Conservation (phyloP, 1,284 basidiomycete species). For the Termitomyces sp. region DNA sequence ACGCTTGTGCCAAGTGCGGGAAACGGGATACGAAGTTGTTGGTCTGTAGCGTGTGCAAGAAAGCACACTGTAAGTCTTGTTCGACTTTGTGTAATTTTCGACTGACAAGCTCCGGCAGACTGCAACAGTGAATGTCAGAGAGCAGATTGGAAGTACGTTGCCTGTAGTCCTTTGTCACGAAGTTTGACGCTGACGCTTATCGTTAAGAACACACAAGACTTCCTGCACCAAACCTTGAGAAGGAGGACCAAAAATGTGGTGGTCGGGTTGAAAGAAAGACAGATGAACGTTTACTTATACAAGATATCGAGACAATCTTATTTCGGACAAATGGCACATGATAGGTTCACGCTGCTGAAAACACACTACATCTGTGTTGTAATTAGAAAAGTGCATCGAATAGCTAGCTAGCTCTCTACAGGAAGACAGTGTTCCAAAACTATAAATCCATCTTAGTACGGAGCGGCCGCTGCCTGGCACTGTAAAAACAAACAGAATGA, state of each 20-base stretch:
- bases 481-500: constrained; percentile 23
- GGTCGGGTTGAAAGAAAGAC: not conserved
- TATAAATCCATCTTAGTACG: constrained; percentile 36
- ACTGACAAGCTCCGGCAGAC: constrained; percentile 13
- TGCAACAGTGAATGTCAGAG: constrained; percentile 26
- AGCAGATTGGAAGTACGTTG: constrained; percentile 26
- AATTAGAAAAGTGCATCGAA: not conserved
- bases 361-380: constrained; percentile 11
- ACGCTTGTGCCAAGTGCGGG: constrained; percentile 24
- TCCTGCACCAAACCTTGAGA: not conserved
- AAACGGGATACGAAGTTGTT: constrained; percentile 23
- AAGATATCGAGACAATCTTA: no score
- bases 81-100: not conserved
- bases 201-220: constrained; percentile 3
- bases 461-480: constrained; percentile 75
- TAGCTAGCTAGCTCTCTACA: not conserved
- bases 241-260: not conserved
- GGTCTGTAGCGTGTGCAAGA: constrained; percentile 25
- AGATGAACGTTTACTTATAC: not conserved
- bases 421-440: not conserved
- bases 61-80: constrained; percentile 22
- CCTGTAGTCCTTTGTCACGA: not conserved
- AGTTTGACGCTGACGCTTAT: not conserved
- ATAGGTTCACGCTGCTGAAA: constrained; percentile 8
- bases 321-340: not conserved